Base-by-base conservation (phyloP, 73 alveolate species). In the Blepharisma stoltei region DNA sequence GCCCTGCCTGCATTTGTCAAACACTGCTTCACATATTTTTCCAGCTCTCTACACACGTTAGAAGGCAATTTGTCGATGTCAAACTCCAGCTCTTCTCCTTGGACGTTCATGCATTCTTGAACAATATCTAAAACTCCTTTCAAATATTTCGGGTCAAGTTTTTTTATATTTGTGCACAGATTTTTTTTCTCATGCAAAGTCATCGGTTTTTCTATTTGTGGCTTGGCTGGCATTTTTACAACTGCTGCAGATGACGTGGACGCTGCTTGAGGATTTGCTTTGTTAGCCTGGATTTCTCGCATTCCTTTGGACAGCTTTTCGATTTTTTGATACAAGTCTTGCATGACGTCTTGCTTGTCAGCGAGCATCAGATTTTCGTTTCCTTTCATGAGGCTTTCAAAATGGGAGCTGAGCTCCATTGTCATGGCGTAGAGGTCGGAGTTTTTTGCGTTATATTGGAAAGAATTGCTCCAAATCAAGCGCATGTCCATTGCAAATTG, bases 51-150 rank as follows among this genome's bases (percentile, higher is more conserved):
- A 6, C 76, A 68, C 11, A 49, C 48, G 37, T 54, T 79, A 25
- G 80, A 27, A 45, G 86, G 86, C 11, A 79, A 70, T 6, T 23
- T 44, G 47, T 79, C 86, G 14, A 79, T 79, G 11, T 79, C 86
- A 49, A 79, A 79, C 60, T 79, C 86, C 14, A 79, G 47, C 47
- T 66, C 83, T 23, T 79, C 83, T 5, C 83, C 82, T 54, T 66
- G 37, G 8, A 66, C 76, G 46, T 46, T 8, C 14, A 54, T 55
- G 68, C 86, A 53, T 18, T 54, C 80, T 52, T 46, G 14, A 7
- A 80, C 88, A 6, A 80, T 80, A 54, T 80, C 78, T 84, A 78
- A 71, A 47, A 80, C 85, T 38, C 88, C 88, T 73, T 70, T 80
- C 54, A 80, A 73, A 46, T 80, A 54, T 73, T 80, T 79, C 43